Evolutionary conservation across 495 filamentous ascomycete genomes (phyloP).

Genomic region (Pyronema domesticum): DNA sequence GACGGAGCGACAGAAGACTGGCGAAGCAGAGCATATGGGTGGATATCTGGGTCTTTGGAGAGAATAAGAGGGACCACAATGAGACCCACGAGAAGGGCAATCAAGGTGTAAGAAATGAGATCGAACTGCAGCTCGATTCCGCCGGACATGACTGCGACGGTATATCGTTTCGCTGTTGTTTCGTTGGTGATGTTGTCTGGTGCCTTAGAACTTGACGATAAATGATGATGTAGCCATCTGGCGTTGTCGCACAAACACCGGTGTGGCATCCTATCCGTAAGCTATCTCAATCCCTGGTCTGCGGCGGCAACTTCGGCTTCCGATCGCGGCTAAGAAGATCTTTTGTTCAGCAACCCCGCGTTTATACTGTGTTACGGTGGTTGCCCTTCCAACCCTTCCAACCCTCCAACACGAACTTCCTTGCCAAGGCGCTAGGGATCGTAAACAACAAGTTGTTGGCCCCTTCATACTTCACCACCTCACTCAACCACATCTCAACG

Average conservation of each 20-base stretch:
- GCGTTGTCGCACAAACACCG: not conserved
- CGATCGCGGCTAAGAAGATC: not conserved
- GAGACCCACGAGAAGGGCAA: constrained; percentile 38
- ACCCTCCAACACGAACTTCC: too few species aligned
- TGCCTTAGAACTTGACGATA: not conserved
- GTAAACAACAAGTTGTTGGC: not conserved
- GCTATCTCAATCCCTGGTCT: not conserved
- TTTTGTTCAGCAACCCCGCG: too few species aligned
- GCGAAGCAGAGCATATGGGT: constrained; percentile 74
- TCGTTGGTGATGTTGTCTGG: not conserved
- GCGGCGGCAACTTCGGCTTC: not conserved
- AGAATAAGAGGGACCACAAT: constrained; percentile 46
- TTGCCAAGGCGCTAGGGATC: not conserved
- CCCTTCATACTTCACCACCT: not conserved
- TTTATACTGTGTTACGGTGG: not conserved
- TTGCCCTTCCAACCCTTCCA: not conserved
- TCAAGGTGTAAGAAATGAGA: constrained; percentile 31
- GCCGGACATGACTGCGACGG: constrained; percentile 12
- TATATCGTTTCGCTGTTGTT: not conserved
- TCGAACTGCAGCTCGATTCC: constrained; percentile 18
- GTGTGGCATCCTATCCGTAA: too few species aligned
- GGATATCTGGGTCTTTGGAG: constrained; percentile 62
- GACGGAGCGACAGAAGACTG: constrained; percentile 53
- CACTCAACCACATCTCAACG: not conserved
- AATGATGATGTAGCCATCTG: not conserved